Percentiles rank a stretch among this genome's conserved stretches.
phyloP scores from a whole-genome alignment of 805 yeast species.

The Cyberlindnera xylosilytica region DNA sequence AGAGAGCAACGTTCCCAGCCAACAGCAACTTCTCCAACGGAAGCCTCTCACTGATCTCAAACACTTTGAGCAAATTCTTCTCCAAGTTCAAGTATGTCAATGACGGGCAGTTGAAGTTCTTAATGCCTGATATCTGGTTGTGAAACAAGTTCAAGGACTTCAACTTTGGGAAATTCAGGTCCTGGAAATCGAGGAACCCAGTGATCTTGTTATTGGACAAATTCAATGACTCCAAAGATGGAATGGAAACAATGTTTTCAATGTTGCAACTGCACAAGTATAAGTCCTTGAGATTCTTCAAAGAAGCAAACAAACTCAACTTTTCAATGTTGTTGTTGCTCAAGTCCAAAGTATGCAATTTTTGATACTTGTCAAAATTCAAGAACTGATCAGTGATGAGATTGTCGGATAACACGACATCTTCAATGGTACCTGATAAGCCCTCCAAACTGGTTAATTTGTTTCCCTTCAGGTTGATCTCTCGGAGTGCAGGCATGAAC shows the following conservation, averaged over 20 bases:
- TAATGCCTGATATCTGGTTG: conserved; percentile 12
- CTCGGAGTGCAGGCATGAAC: conserved; percentile 36
- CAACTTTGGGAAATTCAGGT: conserved; percentile 15
- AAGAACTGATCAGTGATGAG: conserved; percentile 21
- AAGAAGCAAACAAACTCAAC: conserved; percentile 28
- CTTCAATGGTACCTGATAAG: conserved; percentile 13
- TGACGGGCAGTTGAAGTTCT: not conserved
- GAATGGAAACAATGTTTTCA: conserved; percentile 23
- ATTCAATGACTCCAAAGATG: conserved; percentile 13
- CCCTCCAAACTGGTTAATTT: conserved; percentile 25
- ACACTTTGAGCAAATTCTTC: conserved; percentile 1
- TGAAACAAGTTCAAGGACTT: conserved; percentile 14
- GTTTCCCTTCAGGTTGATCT: conserved; percentile 16
- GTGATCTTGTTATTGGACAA: conserved; percentile 16
- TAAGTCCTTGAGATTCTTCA: conserved; percentile 25
- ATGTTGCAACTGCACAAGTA: conserved; percentile 34
- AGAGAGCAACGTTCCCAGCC: conserved; percentile 5
- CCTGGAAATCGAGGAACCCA: conserved; percentile 9
- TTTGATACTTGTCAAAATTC: conserved; percentile 16
- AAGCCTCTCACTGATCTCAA: conserved; percentile 3
- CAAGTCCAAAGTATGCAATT: conserved; percentile 33
- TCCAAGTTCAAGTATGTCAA: conserved; percentile 11
- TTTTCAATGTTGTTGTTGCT: conserved; percentile 38
- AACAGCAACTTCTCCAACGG: conserved; percentile 13
- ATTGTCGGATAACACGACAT: conserved; percentile 17